Conservation (phyloP, 306 rosid genomes). For the Chamaecrista fasciculata region DNA sequence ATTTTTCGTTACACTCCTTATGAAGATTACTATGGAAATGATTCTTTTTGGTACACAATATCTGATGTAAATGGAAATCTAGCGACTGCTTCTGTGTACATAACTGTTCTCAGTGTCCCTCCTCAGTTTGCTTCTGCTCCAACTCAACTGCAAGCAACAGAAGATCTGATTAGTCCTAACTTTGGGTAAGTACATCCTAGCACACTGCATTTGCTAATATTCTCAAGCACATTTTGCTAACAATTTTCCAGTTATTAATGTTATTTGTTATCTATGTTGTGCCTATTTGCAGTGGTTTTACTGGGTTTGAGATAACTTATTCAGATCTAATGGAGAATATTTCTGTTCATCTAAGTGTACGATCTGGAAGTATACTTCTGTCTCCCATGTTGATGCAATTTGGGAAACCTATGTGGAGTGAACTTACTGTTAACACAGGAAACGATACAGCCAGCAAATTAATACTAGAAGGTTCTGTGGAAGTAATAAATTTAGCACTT, state of each 20-base stretch:
- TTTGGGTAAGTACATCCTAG: conserved; percentile 51
- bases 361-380: conserved; percentile 54
- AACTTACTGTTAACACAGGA: conserved; percentile 37
- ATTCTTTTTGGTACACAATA: conserved; percentile 66
- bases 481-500: conserved; percentile 69
- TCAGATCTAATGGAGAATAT: conserved; percentile 69
- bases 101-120: conserved; percentile 69
- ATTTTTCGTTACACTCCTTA: conserved; percentile 71
- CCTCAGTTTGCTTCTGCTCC: conserved; percentile 79
- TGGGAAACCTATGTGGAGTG: conserved; percentile 56
- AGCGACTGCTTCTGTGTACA: conserved; percentile 60
- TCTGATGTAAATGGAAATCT: conserved; percentile 78
- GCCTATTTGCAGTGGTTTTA: conserved; percentile 56
- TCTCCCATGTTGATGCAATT: conserved; percentile 72
- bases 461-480: conserved; percentile 61
- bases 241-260: background rate
- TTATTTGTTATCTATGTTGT: conserved; percentile 7
- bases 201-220: background rate
- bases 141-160: conserved; percentile 71
- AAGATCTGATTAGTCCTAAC: conserved; percentile 69
- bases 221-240: conserved; percentile 3
- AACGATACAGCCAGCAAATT: conserved; percentile 46
- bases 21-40: conserved; percentile 68
- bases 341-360: conserved; percentile 60
- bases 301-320: conserved; percentile 71